Evolutionary conservation across 306 rosid species (phyloP).

Genomic region (Quercus aquifolioides): DNA sequence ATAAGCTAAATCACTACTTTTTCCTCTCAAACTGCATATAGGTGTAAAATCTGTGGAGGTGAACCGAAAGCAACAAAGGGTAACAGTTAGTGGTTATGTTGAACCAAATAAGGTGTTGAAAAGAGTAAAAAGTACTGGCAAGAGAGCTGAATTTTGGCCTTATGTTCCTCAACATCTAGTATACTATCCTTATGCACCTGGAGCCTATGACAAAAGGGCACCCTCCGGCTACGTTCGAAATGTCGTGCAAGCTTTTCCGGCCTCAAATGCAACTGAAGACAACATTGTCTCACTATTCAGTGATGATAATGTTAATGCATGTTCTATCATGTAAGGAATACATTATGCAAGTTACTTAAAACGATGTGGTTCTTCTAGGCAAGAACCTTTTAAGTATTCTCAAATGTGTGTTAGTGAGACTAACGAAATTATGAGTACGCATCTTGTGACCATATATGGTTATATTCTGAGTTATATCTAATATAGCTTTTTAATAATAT

Average conservation of each 20-base stretch:
- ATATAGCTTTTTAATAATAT: too few species aligned
- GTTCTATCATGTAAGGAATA: slow-evolving; percentile 61
- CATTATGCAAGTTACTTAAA: not conserved
- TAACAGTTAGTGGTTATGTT: slow-evolving; percentile 70
- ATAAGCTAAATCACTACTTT: not conserved
- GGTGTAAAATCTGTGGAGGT: slow-evolving; percentile 82
- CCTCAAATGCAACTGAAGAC: slow-evolving; percentile 42
- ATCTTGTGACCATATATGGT: not conserved
- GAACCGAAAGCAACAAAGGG: slow-evolving; percentile 73
- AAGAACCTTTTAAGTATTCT: not conserved
- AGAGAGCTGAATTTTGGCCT: slow-evolving; percentile 87
- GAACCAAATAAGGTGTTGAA: slow-evolving; percentile 80
- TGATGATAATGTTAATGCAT: slow-evolving; percentile 84
- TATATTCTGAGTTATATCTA: too few species aligned
- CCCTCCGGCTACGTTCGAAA: slow-evolving; percentile 69
- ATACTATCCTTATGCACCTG: slow-evolving; percentile 51
- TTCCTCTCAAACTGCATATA: slow-evolving; percentile 7
- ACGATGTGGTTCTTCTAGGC: slow-evolving; percentile 7
- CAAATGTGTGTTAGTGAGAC: slow-evolving; percentile 6
- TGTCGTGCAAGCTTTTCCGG: slow-evolving; percentile 50
- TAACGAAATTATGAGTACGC: not conserved
- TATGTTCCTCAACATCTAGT: slow-evolving; percentile 81
- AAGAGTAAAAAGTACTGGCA: slow-evolving; percentile 64
- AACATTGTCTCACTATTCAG: slow-evolving; percentile 59
- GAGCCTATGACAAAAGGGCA: slow-evolving; percentile 78